These are phyloP conservation scores for Tuber borchii DNA, from an alignment of 495 filamentous ascomycete genomes.

Conservation along the genomic window DNA sequence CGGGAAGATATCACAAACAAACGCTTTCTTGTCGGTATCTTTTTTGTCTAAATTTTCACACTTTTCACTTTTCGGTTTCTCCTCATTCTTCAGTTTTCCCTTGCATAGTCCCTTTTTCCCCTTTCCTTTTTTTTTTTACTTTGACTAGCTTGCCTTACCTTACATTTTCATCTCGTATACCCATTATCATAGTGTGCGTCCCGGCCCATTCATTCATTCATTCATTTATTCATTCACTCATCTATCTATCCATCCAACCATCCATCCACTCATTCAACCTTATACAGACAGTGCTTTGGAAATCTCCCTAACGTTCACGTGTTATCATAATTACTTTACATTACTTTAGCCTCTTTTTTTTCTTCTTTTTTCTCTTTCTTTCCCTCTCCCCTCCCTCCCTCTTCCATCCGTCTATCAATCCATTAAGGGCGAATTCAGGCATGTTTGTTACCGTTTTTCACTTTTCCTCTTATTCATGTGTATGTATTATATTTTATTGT, in stretches of 20 bases:
- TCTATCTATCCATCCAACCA: not conserved
- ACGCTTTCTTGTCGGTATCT: slow-evolving; percentile 7
- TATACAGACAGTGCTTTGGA: not conserved
- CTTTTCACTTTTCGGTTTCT: not conserved
- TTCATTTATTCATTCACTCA: no score
- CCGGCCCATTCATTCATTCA: not conserved
- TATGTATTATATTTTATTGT: not conserved
- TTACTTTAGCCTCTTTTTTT: not conserved
- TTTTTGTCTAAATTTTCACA: slow-evolving; percentile 2
- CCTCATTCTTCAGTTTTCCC: slow-evolving; percentile 6
- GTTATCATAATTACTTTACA: not conserved
- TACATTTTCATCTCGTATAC: not conserved
- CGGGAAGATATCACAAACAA: not conserved
- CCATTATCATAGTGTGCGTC: not conserved
- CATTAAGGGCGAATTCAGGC: slow-evolving; percentile 28
- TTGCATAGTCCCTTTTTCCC: not conserved
- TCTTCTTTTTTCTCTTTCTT: no score
- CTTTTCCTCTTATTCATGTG: slow-evolving; percentile 16
- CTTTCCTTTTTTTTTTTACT: slow-evolving; percentile 8
- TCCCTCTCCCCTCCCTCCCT: not conserved
- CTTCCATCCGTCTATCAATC: slow-evolving; percentile 13
- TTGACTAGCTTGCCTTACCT: not conserved
- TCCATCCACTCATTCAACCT: not conserved
- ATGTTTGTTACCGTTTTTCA: slow-evolving; percentile 17
- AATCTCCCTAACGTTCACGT: not conserved